These are phyloP conservation scores for Carex arenaria DNA, from an alignment of 202 grass and related monocot genomes.

Conservation along the genomic window DNA sequence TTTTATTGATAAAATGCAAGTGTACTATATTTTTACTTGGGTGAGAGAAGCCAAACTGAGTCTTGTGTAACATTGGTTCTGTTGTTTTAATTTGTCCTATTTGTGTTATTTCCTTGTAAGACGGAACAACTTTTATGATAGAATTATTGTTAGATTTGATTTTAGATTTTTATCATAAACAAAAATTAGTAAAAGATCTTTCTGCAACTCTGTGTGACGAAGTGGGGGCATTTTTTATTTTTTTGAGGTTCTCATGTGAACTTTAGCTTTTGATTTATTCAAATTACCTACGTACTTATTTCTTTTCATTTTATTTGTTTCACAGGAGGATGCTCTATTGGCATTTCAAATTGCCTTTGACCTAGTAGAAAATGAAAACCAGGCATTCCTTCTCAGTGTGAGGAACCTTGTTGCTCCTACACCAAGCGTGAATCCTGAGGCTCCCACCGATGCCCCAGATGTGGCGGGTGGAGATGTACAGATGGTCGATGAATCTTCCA, in stretches of 20 bases:
- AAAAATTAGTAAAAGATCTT: not conserved
- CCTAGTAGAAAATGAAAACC: constrained; percentile 96
- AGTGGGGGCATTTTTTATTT: not conserved
- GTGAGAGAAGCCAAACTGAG: not conserved
- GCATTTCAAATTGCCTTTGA: constrained; percentile 98
- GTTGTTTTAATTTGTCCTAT: not conserved
- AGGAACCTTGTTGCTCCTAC: constrained; percentile 50
- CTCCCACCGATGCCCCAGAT: constrained; percentile 26
- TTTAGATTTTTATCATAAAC: not conserved
- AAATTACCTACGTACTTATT: not conserved
- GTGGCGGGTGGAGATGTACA: constrained; percentile 70
- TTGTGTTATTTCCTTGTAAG: not conserved
- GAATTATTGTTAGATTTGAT: not conserved
- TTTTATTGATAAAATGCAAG: not conserved
- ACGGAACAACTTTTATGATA: not conserved
- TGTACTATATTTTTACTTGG: not conserved
- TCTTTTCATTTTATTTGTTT: constrained; percentile 24
- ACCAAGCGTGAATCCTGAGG: constrained; percentile 34
- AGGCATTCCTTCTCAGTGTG: constrained; percentile 86
- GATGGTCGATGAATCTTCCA: constrained; percentile 57
- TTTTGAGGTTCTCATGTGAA: not conserved
- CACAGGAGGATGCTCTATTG: constrained; percentile 88
- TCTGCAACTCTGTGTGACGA: not conserved
- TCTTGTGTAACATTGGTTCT: not conserved
- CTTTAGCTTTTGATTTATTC: not conserved